Evolutionary conservation across 1,284 basidiomycete species (phyloP).

Genomic region (Pulchroboletus neoregius): DNA sequence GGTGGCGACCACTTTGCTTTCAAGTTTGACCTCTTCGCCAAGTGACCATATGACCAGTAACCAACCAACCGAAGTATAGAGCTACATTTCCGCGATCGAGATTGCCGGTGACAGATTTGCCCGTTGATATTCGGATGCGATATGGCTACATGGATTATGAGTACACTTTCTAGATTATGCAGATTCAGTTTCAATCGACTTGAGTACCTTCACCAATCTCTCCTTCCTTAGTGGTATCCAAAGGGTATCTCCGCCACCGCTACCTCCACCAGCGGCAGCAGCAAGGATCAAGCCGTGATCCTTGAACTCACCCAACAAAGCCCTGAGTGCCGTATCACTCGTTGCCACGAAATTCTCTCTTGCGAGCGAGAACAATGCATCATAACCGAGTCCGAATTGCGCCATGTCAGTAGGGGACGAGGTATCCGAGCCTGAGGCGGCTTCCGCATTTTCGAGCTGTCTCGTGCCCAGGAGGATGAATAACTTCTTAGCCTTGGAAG

Average conservation of each 20-base stretch:
- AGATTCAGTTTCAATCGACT: constrained; percentile 25
- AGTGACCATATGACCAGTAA: background rate
- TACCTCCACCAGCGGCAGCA: constrained; percentile 30
- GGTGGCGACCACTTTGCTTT: no score
- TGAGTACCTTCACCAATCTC: constrained; percentile 45
- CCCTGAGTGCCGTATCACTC: constrained; percentile 77
- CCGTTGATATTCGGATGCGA: background rate
- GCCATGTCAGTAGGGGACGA: constrained; percentile 16
- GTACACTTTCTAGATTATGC: constrained; percentile 12
- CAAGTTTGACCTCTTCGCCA: background rate
- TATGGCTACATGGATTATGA: constrained; percentile 5
- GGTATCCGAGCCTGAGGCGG: constrained; percentile 24
- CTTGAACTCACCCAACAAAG: constrained; percentile 81
- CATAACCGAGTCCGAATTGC: constrained; percentile 58
- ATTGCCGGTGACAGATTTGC: background rate
- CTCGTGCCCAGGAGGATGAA: constrained; percentile 64
- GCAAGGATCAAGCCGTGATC: constrained; percentile 79
- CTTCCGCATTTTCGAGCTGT: constrained; percentile 51
- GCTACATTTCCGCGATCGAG: background rate
- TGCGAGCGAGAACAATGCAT: constrained; percentile 60
- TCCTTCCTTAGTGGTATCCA: constrained; percentile 85
- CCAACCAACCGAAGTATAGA: background rate
- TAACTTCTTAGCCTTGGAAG: constrained; percentile 78
- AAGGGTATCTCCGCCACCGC: constrained; percentile 52
- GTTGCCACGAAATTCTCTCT: constrained; percentile 82